Base-by-base conservation (phyloP, 2,329 filamentous ascomycete genomes). In the Aspergillus tubingensis region DNA sequence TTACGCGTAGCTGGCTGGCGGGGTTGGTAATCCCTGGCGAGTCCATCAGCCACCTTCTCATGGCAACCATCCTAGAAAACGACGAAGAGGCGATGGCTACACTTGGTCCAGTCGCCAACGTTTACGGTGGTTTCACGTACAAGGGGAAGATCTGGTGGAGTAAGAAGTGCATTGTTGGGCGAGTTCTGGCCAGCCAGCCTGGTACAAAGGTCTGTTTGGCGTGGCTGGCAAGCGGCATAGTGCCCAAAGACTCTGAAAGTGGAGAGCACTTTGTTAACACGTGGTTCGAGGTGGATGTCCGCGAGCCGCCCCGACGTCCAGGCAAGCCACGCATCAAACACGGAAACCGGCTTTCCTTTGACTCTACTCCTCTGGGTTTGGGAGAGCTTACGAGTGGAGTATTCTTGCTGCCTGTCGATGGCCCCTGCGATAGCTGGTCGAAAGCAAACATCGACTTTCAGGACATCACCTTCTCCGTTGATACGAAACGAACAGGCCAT, bases 71-170 rank as follows among this genome's bases (percentile, higher is more conserved):
- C 6, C 72, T 86, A 2, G 84, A 86, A 61, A 86, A 85, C 62
- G 82, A 84, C 58, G 74, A 76, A 11, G 65, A 76, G 3, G 83
- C 83, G 1, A 76, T 86, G 7, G 68, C 73, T 19, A 71, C 71
- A 25, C 74, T 86, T 1, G 84, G 84, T 0, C 77, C 83, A 11
- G 75, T 77, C 7, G 82, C 80, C 0, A 83, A 83, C 63, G 72
- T 86, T 0, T 81, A 84, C 56, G 82, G 83, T 19, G 85, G 84
- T 2, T 85, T 87, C 61, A 68, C 82, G 25, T 84, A 83, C 60
- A 66, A 73, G 7, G 76, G 73, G 3, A 76, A 76, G 36, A 82
- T 79, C 50, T 87, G 81, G 78, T 87, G 84, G 84, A 85, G 83
- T 67, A 85, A 85, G 67, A 75, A 75, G 47, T 84, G 80, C 41